Evolutionary conservation across 2,329 filamentous ascomycete species (phyloP).

Genomic region (Cordyceps farinosa): DNA sequence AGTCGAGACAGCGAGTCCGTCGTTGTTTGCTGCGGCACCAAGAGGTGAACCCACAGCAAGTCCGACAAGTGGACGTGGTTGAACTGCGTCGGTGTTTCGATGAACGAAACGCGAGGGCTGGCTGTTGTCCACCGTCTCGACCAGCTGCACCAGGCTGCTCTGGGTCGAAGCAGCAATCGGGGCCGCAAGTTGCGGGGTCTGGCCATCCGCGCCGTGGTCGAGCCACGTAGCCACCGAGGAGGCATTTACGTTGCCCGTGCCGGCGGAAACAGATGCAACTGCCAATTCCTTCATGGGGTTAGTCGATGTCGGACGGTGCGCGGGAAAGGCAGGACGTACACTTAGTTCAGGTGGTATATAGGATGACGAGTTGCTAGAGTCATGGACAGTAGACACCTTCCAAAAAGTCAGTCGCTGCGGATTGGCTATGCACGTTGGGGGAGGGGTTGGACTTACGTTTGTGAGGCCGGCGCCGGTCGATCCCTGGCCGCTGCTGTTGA

Average conservation of each 20-base stretch:
- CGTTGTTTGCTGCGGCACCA: neutral
- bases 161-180: neutral
- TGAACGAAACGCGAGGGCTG: slow-evolving; percentile 7
- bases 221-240: slow-evolving; percentile 10
- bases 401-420: slow-evolving; percentile 21
- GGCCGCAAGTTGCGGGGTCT: neutral
- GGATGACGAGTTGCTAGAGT: slow-evolving; percentile 17
- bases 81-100: neutral
- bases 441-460: slow-evolving; percentile 20
- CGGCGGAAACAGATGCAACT: slow-evolving; percentile 16
- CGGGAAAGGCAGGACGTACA: slow-evolving; percentile 16
- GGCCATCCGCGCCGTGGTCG: neutral
- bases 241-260: neutral
- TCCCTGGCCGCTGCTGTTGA: slow-evolving; percentile 6
- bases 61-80: neutral
- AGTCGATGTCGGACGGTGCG: slow-evolving; percentile 17
- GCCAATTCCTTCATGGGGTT: slow-evolving; percentile 25
- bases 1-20: neutral
- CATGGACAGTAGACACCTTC: slow-evolving; percentile 21
- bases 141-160: neutral
- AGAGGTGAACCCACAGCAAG: neutral
- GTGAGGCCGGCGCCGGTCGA: neutral
- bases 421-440: neutral
- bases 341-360: slow-evolving; percentile 20
- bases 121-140: neutral